phyloP scores from a whole-genome alignment of 1,284 basidiomycete genomes.

The Cryptococcus jaspeensis region DNA sequence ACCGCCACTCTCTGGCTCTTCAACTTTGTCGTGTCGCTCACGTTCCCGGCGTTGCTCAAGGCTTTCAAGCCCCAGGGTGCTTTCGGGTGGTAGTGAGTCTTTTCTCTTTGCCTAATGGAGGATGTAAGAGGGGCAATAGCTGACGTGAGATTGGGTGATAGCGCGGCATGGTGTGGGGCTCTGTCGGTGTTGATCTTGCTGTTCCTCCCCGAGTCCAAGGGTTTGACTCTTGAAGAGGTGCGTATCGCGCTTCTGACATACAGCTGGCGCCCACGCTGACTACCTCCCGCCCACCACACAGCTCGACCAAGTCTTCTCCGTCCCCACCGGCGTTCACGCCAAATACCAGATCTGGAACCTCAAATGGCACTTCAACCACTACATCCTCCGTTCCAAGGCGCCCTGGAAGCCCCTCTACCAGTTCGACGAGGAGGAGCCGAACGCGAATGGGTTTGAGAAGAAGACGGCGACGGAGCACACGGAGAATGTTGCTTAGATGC shows the following conservation, averaged over 20 bases:
- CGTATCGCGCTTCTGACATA: too few species aligned
- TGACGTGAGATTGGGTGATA: constrained; percentile 28
- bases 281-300: not conserved
- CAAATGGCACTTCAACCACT: constrained; percentile 20
- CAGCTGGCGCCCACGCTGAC: too few species aligned
- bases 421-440: constrained; percentile 15
- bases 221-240: not conserved
- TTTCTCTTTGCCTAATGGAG: constrained; percentile 53
- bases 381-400: constrained; percentile 19
- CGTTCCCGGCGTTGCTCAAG: constrained; percentile 64
- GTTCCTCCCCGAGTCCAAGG: constrained; percentile 5
- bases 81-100: constrained; percentile 21
- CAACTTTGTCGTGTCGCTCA: constrained; percentile 60
- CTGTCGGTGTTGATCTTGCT: constrained; percentile 32
- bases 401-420: constrained; percentile 15
- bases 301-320: constrained; percentile 31
- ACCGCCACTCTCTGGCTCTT: constrained; percentile 20
- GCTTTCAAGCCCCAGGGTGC: constrained; percentile 36
- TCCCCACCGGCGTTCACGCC: constrained; percentile 28
- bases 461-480: too few species aligned
- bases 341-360: constrained; percentile 61
- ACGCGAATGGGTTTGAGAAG: too few species aligned
- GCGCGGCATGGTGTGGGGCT: constrained; percentile 53
- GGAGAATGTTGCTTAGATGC: too few species aligned
- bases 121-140: constrained; percentile 32